Conservation (phyloP, 2,329 filamentous ascomycete species). For the Xylariomycetidae sp. region DNA sequence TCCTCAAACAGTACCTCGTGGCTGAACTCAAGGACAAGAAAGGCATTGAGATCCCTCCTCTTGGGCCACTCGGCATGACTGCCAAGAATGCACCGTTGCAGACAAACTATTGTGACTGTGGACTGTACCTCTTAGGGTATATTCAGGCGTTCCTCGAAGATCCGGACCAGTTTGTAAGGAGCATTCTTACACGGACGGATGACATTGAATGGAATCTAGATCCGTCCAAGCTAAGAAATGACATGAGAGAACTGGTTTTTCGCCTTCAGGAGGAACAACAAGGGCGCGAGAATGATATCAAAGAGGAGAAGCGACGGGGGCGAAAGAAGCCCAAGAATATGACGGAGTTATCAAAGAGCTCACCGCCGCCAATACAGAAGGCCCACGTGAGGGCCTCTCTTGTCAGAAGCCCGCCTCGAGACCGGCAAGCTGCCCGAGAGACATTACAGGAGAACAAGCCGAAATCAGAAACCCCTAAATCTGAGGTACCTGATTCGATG, state of each 20-base stretch:
- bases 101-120: constrained; percentile 83
- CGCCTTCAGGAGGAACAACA: constrained; percentile 56
- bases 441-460: too few species aligned
- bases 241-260: constrained; percentile 64
- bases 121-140: constrained; percentile 81
- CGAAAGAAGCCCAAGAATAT: constrained; percentile 7
- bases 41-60: constrained; percentile 23
- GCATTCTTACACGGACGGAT: constrained; percentile 57
- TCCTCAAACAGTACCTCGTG: constrained; percentile 71
- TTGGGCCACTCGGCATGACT: constrained; percentile 50
- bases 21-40: constrained; percentile 67
- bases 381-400: too few species aligned
- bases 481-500: too few species aligned
- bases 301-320: constrained; percentile 27
- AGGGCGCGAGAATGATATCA: constrained; percentile 33
- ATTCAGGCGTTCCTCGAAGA: constrained; percentile 74
- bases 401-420: too few species aligned
- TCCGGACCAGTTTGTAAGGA: constrained; percentile 65
- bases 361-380: background rate
- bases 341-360: constrained; percentile 4
- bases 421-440: too few species aligned
- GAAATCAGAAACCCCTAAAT: too few species aligned
- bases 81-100: constrained; percentile 75
- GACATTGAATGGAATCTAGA: constrained; percentile 48
- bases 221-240: constrained; percentile 53